Percentiles rank a stretch among this genome's conserved stretches.
Evolutionary conservation across 2,329 filamentous ascomycete species (phyloP).

Genomic region (Fusarium aywerte): DNA sequence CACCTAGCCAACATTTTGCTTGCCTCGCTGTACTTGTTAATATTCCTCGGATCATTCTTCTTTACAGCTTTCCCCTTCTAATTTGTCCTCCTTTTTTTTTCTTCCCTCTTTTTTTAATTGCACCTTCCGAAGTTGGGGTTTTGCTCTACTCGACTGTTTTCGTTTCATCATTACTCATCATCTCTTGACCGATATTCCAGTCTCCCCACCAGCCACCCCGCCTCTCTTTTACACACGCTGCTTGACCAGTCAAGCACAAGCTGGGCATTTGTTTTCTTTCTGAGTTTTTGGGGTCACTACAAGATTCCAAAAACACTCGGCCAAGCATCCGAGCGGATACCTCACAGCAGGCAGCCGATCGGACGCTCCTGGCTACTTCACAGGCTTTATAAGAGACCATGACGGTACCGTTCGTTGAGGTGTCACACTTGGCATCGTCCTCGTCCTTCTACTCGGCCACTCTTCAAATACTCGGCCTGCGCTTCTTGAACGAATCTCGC

Average conservation of each 20-base stretch:
- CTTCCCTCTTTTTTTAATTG: constrained; percentile 1
- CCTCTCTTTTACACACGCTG: constrained; percentile 16
- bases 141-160: constrained; percentile 18
- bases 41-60: constrained; percentile 18
- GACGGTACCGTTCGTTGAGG: constrained; percentile 66
- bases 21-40: constrained; percentile 21
- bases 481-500: constrained; percentile 58
- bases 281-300: constrained; percentile 25
- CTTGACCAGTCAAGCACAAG: constrained; percentile 36
- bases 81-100: constrained; percentile 20
- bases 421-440: constrained; percentile 81
- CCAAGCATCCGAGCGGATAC: constrained; percentile 41
- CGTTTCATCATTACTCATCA: constrained; percentile 37
- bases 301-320: constrained; percentile 25
- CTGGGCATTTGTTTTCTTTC: constrained; percentile 19
- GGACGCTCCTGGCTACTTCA: constrained; percentile 30
- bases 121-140: constrained; percentile 5
- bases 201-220: constrained; percentile 35
- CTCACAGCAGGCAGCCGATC: constrained; percentile 39
- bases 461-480: constrained; percentile 80
- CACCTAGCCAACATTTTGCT: constrained; percentile 28
- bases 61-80: constrained; percentile 21
- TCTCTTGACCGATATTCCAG: constrained; percentile 39
- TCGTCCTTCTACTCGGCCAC: constrained; percentile 86
- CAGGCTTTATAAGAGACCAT: constrained; percentile 41